Conservation (phyloP, 208 protist genomes). For the Wallacemonas collosoma region DNA sequence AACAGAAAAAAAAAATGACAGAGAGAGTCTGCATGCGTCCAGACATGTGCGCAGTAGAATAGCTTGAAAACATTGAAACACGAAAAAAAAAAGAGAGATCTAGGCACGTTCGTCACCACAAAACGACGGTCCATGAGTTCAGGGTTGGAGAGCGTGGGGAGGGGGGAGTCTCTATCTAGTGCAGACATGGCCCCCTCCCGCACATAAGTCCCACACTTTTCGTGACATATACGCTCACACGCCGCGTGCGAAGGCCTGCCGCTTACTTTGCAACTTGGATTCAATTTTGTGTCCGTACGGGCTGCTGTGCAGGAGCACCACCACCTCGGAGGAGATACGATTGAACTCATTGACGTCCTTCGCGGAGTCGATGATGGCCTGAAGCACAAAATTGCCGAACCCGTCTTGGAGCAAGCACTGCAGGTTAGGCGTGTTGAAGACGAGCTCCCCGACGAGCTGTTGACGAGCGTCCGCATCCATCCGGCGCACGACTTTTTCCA, state of each 20-base stretch:
- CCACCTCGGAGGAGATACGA: conserved; percentile 41
- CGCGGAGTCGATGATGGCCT: conserved; percentile 71
- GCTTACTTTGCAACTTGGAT: conserved; percentile 44
- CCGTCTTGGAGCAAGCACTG: conserved; percentile 73
- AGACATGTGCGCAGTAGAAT: too few relatives aligned
- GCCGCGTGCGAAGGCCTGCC: conserved; percentile 10
- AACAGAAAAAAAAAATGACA: conserved; percentile 16
- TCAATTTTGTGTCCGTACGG: conserved; percentile 82
- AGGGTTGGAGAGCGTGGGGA: too few relatives aligned
- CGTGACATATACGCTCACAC: not conserved
- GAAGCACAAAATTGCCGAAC: conserved; percentile 89
- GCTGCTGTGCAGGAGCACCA: conserved; percentile 55
- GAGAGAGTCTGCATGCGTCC: not conserved
- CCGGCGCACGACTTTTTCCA: conserved; percentile 78
- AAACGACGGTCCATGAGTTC: too few relatives aligned
- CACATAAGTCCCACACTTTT: too few relatives aligned
- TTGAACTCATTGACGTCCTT: conserved; percentile 53
- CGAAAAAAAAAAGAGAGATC: too few relatives aligned
- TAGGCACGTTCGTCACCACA: too few relatives aligned
- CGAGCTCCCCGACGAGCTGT: conserved; percentile 61
- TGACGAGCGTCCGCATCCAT: conserved; percentile 37
- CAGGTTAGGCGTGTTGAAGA: conserved; percentile 55
- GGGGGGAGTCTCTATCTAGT: too few relatives aligned
- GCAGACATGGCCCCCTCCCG: too few relatives aligned
- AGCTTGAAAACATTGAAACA: too few relatives aligned